phyloP scores from a whole-genome alignment of 176 grass and related monocot genomes.

The Cenchrus americanus region DNA sequence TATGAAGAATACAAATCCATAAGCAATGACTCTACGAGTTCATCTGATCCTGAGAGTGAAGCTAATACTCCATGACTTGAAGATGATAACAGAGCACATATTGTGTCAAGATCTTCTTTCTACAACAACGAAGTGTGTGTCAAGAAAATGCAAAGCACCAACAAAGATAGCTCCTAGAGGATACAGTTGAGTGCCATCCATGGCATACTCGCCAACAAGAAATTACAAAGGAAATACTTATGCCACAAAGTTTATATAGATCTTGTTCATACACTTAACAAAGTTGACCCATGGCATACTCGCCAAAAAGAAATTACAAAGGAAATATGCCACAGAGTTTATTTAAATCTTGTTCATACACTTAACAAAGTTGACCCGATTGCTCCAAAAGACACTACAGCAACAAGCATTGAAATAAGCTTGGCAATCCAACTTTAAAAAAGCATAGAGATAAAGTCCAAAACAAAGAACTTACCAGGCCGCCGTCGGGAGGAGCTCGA shows the following conservation, averaged over 20 bases:
- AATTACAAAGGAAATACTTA: constrained; percentile 13
- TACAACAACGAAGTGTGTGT: constrained; percentile 28
- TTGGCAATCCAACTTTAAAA: not conserved
- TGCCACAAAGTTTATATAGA: not conserved
- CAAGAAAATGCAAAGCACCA: constrained; percentile 36
- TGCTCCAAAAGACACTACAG: not conserved
- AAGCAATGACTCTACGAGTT: constrained; percentile 69
- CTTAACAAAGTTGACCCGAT: not conserved
- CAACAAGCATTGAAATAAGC: not conserved
- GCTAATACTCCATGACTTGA: constrained; percentile 65
- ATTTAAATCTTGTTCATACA: not conserved
- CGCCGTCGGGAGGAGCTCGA: too few species aligned
- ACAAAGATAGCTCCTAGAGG: not conserved
- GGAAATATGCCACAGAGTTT: not conserved
- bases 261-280: not conserved
- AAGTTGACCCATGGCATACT: too few species aligned
- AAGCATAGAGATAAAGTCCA: not conserved
- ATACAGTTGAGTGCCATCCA: not conserved
- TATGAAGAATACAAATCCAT: constrained; percentile 58
- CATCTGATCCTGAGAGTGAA: constrained; percentile 67
- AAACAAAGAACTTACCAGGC: not conserved
- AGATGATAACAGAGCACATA: constrained; percentile 65
- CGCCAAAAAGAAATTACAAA: constrained; percentile 3
- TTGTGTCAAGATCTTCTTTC: constrained; percentile 52
- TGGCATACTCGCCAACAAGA: not conserved